These are phyloP conservation scores for Torrubiellomyces zombiae DNA, from an alignment of 2,329 filamentous ascomycete genomes.

Conservation along the genomic window DNA sequence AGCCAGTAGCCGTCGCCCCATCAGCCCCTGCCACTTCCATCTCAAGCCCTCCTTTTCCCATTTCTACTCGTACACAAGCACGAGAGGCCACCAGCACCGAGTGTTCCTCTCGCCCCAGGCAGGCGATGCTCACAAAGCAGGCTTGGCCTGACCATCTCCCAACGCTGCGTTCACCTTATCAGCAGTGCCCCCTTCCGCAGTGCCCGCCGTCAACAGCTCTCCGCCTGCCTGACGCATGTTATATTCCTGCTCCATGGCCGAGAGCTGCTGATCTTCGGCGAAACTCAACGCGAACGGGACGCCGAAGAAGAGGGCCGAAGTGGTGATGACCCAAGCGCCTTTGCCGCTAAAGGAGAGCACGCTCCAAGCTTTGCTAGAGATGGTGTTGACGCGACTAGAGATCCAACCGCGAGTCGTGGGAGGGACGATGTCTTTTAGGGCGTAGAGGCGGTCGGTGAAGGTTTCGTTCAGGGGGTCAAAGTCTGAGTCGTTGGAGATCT, in stretches of 20 bases:
- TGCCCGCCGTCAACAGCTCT: slow-evolving; percentile 43
- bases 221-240: slow-evolving; percentile 84
- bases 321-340: slow-evolving; percentile 79
- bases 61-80: too few species aligned
- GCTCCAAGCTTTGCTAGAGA: slow-evolving; percentile 30
- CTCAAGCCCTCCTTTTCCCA: neutral
- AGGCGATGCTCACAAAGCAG: slow-evolving; percentile 38
- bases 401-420: slow-evolving; percentile 55
- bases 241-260: slow-evolving; percentile 96
- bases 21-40: neutral
- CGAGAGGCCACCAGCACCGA: too few species aligned
- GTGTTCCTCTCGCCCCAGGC: neutral
- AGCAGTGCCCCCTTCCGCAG: slow-evolving; percentile 25
- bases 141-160: slow-evolving; percentile 27
- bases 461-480: slow-evolving; percentile 42
- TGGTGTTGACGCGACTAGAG: slow-evolving; percentile 40
- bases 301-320: slow-evolving; percentile 73
- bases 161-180: slow-evolving; percentile 32
- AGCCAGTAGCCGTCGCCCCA: too few species aligned
- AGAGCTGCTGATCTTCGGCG: slow-evolving; percentile 88
- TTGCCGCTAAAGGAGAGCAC: slow-evolving; percentile 62
- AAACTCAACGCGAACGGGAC: slow-evolving; percentile 89
- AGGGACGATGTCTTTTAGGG: slow-evolving; percentile 61
- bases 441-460: slow-evolving; percentile 52
- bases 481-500: slow-evolving; percentile 69